A percentile compares a stretch with the other conserved stretches of the same genome.
These are phyloP conservation scores for Tolypocladium inflatum DNA, from an alignment of 2,329 filamentous ascomycete genomes.

Conservation along the genomic window DNA sequence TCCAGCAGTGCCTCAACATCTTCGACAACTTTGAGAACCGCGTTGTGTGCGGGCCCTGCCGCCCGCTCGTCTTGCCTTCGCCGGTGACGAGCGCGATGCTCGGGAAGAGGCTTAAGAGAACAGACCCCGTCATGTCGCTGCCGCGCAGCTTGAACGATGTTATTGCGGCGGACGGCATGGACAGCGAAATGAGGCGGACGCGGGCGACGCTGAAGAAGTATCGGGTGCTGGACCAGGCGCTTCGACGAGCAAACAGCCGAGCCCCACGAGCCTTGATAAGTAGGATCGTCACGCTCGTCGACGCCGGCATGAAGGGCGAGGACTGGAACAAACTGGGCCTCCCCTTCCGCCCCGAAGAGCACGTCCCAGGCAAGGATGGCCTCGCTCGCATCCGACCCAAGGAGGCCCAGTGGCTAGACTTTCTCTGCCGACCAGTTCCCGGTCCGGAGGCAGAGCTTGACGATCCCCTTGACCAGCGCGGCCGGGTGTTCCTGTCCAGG, in stretches of 20 bases:
- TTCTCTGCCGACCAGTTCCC: slow-evolving; percentile 11
- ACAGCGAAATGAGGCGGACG: slow-evolving; percentile 13
- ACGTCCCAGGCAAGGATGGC: no score
- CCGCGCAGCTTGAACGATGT: no score
- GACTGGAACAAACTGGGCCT: background rate
- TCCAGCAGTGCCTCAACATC: slow-evolving; percentile 31
- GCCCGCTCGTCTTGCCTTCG: background rate
- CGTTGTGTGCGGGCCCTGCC: background rate
- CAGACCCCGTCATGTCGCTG: no score
- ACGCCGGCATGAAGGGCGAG: slow-evolving; percentile 5
- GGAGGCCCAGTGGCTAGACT: slow-evolving; percentile 12
- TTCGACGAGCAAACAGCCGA: slow-evolving; percentile 7
- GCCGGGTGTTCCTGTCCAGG: slow-evolving; percentile 12
- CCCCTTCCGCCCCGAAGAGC: no score
- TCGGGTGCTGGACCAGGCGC: slow-evolving; percentile 5
- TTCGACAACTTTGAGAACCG: slow-evolving; percentile 28
- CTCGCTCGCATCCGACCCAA: slow-evolving; percentile 8
- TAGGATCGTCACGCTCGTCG: slow-evolving; percentile 3
- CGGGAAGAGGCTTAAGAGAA: no score
- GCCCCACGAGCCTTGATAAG: slow-evolving; percentile 10
- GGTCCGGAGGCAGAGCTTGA: slow-evolving; percentile 1
- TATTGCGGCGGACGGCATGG: slow-evolving; percentile 7
- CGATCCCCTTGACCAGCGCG: background rate
- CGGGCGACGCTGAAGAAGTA: slow-evolving; percentile 7
- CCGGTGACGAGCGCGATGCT: no score